Evolutionary conservation across 805 yeast genomes (phyloP).

Genomic region (Tetrapisispora iriomotensis): DNA sequence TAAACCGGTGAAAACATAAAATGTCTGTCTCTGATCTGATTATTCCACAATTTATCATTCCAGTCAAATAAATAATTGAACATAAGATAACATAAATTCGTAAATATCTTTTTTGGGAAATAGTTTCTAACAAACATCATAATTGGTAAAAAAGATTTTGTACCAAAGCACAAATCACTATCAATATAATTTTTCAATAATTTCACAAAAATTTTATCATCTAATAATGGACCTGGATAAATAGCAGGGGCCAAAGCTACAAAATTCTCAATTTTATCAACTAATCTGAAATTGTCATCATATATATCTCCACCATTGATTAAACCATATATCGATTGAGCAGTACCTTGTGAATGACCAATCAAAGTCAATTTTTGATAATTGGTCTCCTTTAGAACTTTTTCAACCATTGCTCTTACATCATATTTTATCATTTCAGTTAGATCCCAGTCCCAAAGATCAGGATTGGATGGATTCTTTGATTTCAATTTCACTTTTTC

Average conservation of each 20-base stretch:
- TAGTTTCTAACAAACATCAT: conserved; percentile 50
- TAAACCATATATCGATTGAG: conserved; percentile 68
- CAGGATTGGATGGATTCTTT: conserved; percentile 31
- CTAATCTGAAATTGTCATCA: conserved; percentile 23
- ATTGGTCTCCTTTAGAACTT: conserved; percentile 37
- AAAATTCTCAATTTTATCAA: conserved; percentile 52
- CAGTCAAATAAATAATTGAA: conserved; percentile 82
- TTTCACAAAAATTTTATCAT: conserved; percentile 47
- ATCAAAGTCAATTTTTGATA: conserved; percentile 45
- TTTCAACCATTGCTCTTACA: conserved; percentile 59
- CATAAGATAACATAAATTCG: conserved; percentile 62
- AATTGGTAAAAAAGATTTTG: conserved; percentile 63
- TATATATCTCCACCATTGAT: conserved; percentile 31
- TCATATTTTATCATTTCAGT: conserved; percentile 71
- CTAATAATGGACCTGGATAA: conserved; percentile 69
- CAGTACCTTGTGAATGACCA: conserved; percentile 91
- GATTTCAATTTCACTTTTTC: conserved; percentile 10
- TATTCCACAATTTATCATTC: conserved; percentile 74
- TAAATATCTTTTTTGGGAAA: conserved; percentile 45
- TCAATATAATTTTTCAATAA: conserved; percentile 45
- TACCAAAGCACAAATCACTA: conserved; percentile 53
- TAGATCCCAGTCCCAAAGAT: conserved; percentile 83
- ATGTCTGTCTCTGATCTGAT: conserved; percentile 54
- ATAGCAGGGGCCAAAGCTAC: conserved; percentile 85
- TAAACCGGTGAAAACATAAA: conserved; percentile 81